Evolutionary conservation across 2,329 filamentous ascomycete species (phyloP), one percentile per base, ranked within the genome.

Genomic region (Boeremia exigua): DNA sequence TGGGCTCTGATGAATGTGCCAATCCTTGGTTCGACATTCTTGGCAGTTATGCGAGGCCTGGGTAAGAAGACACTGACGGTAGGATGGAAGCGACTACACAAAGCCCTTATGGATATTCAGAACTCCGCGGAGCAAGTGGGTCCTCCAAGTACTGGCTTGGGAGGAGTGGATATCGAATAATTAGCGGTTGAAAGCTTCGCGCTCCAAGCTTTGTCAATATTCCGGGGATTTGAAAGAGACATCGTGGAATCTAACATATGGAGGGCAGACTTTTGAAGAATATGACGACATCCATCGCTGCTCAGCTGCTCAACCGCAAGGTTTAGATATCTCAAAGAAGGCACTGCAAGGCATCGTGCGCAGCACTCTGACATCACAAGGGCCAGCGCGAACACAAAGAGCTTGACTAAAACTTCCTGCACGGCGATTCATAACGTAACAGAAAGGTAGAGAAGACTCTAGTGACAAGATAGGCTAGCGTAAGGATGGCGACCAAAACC

Each of bases 371-470:
- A 61, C 61, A 61, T 63, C 58, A 63, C 39, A 25, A 32, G 9
- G n/a, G 29, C 40, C 33, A 48, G 44, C 27, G 27, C 15, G 40
- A 43, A 30, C 37, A 43, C 40, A 48, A 55, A 34, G 50, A 34
- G 45, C 33, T 56, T 61, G 54, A 56, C 56, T 59, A 56, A 58
- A 46, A 45, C 34, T 39, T 58, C 37, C 37, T 30, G 45, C 46
- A 30, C 43, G 32, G 15, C 23, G 40, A 15, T 17, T 43, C 48
- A 59, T 63, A 61, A 63, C 61, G 61, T 61, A 63, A 63, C 25
- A 61, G 54, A 59, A 63, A 61, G 48, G 37, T 27, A n/a, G 5
- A 42, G 11, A 17, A 27, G 25, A 9, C 40, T 30, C 47, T 57
- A 60, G 17, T 9, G 17, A 45, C n/a, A 1, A n/a, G 47, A 17